Conservation (phyloP, 306 rosid species). For the Cicer judaicum region DNA sequence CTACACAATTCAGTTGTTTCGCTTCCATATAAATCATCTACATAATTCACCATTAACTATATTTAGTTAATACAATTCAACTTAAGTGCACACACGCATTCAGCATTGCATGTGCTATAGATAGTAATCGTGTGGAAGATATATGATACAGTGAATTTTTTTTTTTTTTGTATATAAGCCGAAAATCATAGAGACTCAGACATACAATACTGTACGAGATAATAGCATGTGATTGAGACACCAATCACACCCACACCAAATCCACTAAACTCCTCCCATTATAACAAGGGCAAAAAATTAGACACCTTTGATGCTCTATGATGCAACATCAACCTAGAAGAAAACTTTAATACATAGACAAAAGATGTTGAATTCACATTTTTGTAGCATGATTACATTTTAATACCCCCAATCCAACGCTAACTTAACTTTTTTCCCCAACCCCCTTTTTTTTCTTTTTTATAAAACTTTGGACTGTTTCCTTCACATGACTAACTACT, state of each 20-base stretch:
- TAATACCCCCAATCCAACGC: constrained; percentile 61
- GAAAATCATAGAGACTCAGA: constrained; percentile 65
- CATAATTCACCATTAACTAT: neutral
- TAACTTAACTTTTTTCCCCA: constrained; percentile 32
- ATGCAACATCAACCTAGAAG: constrained; percentile 52
- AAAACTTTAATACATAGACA: constrained; percentile 59
- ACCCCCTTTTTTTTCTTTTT: neutral
- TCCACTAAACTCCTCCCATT: constrained; percentile 55
- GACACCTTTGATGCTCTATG: constrained; percentile 52
- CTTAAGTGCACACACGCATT: neutral
- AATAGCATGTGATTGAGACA: constrained; percentile 54
- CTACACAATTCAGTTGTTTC: neutral
- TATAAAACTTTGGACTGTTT: constrained; percentile 37
- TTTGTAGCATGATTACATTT: constrained; percentile 48
- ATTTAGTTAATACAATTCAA: neutral
- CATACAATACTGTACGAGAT: constrained; percentile 62
- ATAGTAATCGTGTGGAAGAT: constrained; percentile 2
- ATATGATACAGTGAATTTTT: constrained; percentile 47
- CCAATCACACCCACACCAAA: constrained; percentile 73
- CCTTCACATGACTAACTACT: constrained; percentile 45
- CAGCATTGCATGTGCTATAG: constrained; percentile 26
- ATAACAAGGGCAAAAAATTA: constrained; percentile 65
- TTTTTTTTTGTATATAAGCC: constrained; percentile 51
- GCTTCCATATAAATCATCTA: neutral
- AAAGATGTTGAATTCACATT: constrained; percentile 52